Conservation (phyloP, 1,284 basidiomycete species). For the Xanthoconium separans region DNA sequence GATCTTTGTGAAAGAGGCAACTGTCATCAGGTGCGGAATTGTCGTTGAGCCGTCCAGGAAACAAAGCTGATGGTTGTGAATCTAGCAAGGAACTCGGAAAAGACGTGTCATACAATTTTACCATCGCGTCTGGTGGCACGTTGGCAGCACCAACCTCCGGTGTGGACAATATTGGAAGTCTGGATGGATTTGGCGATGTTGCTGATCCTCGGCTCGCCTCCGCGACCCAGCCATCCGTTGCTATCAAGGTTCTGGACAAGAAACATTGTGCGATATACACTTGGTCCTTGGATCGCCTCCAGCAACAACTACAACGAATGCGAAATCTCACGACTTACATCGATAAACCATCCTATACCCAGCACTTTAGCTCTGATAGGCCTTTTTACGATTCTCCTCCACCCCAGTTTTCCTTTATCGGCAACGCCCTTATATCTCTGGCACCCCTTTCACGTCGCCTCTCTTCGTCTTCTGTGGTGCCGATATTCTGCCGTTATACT, state of each 20-base stretch:
- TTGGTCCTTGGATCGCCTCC: conserved; percentile 89
- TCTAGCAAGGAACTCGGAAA: conserved; percentile 81
- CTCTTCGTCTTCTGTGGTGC: conserved; percentile 73
- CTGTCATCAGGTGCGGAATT: conserved; percentile 77
- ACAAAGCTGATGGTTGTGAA: conserved; percentile 6
- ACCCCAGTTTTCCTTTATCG: conserved; percentile 89
- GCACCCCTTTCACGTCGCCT: conserved; percentile 77
- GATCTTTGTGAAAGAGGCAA: conserved; percentile 90
- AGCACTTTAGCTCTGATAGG: conserved; percentile 91
- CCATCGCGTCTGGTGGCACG: conserved; percentile 80
- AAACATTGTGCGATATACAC: conserved; percentile 82
- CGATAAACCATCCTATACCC: conserved; percentile 88
- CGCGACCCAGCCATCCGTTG: conserved; percentile 79
- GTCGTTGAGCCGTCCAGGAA: neutral
- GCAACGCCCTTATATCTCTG: conserved; percentile 82
- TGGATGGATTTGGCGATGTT: conserved; percentile 94
- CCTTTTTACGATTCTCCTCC: conserved; percentile 88
- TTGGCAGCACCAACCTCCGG: conserved; percentile 81
- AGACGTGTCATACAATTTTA: conserved; percentile 89
- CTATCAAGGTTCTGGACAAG: conserved; percentile 89
- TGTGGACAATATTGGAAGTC: conserved; percentile 82
- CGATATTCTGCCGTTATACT: conserved; percentile 91
- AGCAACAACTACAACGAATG: conserved; percentile 91
- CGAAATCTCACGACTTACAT: conserved; percentile 91
- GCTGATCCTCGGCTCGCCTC: conserved; percentile 72